These are phyloP conservation scores for Penicillium sp. DNA, from an alignment of 2,329 filamentous ascomycete genomes.

Conservation along the genomic window DNA sequence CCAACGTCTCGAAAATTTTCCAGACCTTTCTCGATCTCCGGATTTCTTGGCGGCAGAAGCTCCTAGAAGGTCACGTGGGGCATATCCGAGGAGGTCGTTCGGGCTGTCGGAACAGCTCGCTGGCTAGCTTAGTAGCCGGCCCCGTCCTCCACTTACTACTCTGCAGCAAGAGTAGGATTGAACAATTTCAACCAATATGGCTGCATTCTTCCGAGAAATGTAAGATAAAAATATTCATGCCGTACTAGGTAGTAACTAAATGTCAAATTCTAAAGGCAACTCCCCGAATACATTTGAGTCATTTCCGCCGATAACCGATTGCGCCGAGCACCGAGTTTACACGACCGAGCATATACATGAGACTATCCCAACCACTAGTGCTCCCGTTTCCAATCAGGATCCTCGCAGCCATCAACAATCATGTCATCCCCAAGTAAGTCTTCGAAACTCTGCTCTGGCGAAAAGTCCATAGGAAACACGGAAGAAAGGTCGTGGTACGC, in stretches of 20 bases:
- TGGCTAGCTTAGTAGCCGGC: neutral
- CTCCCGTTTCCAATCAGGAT: neutral
- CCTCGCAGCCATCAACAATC: neutral
- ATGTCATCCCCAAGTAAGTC: neutral
- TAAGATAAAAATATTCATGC: neutral
- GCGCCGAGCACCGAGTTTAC: no score
- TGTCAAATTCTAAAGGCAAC: neutral
- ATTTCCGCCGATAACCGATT: no score
- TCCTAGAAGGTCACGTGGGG: slow-evolving; percentile 48
- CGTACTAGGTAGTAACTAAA: neutral
- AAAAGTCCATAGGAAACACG: neutral
- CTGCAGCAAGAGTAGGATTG: neutral
- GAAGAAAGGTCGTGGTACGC: neutral
- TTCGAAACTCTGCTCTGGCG: neutral
- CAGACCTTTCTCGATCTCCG: slow-evolving; percentile 46
- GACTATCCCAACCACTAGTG: neutral
- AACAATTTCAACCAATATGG: neutral
- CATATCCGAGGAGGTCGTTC: slow-evolving; percentile 34
- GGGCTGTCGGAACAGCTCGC: slow-evolving; percentile 27
- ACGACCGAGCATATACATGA: no score
- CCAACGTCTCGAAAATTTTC: slow-evolving; percentile 50
- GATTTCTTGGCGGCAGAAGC: slow-evolving; percentile 50
- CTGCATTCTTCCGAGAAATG: neutral
- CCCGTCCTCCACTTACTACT: neutral
- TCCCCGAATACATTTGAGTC: neutral